Evolutionary conservation across 2,329 filamentous ascomycete species (phyloP).

Genomic region (Nemania sp.): DNA sequence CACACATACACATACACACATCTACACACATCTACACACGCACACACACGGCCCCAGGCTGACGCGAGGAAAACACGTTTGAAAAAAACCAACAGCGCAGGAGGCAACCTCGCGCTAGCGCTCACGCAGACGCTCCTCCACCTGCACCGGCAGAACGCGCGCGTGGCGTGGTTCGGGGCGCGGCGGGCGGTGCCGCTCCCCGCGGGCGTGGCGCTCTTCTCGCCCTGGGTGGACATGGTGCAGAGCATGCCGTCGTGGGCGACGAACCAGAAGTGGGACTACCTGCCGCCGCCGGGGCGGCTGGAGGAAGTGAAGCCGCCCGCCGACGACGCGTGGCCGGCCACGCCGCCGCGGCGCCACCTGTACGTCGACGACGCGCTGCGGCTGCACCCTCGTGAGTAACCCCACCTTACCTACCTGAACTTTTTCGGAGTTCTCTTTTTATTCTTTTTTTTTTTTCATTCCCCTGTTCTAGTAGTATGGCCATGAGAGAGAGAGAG

Average conservation of each 20-base stretch:
- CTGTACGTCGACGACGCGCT: conserved; percentile 61
- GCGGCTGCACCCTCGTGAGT: conserved; percentile 66
- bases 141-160: conserved; percentile 52
- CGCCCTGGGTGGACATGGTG: conserved; percentile 74
- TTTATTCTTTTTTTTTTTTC: too few species aligned
- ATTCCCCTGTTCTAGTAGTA: too few species aligned
- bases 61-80: too few species aligned
- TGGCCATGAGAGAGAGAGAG: too few species aligned
- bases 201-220: conserved; percentile 64
- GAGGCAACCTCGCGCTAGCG: conserved; percentile 70
- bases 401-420: too few species aligned
- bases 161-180: conserved; percentile 64
- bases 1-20: too few species aligned
- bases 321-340: conserved; percentile 62
- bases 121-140: conserved; percentile 72
- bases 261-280: conserved; percentile 62
- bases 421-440: too few species aligned
- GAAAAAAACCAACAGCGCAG: conserved; percentile 62
- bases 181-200: conserved; percentile 66
- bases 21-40: too few species aligned
- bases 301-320: conserved; percentile 33
- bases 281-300: conserved; percentile 57
- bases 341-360: conserved; percentile 55
- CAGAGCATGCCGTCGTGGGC: conserved; percentile 63
- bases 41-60: neutral